Percentiles rank a stretch among this genome's conserved stretches.
These are phyloP conservation scores for Tricladium varicosporioides DNA, from an alignment of 2,329 filamentous ascomycete species.

Conservation along the genomic window DNA sequence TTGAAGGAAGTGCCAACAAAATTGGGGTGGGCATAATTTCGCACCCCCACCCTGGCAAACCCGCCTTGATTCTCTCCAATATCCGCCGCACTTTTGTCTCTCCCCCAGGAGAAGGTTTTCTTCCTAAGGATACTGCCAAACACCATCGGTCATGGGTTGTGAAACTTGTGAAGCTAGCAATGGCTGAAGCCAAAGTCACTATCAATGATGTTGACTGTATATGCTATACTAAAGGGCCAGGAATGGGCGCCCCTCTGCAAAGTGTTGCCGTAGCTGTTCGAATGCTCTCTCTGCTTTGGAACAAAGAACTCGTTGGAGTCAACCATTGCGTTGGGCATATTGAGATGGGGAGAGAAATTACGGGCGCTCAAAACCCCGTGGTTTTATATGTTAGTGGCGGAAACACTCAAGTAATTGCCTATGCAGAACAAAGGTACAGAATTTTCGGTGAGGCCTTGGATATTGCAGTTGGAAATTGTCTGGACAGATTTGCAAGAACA, in stretches of 20 bases:
- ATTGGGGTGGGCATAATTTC: constrained; percentile 90
- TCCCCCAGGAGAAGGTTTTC: constrained; percentile 88
- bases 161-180: constrained; percentile 73
- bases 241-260: constrained; percentile 92
- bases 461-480: constrained; percentile 95
- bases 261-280: constrained; percentile 83
- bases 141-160: constrained; percentile 90
- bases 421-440: constrained; percentile 88
- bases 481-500: constrained; percentile 92
- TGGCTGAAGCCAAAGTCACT: constrained; percentile 63
- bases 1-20: constrained; percentile 97
- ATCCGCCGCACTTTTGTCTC: constrained; percentile 91
- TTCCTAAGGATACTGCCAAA: constrained; percentile 91
- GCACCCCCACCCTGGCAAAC: constrained; percentile 55
- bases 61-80: constrained; percentile 79
- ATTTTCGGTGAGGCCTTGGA: constrained; percentile 98
- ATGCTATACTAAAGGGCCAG: constrained; percentile 92
- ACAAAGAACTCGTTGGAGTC: constrained; percentile 84
- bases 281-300: constrained; percentile 80
- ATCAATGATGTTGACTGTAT: constrained; percentile 78
- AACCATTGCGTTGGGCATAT: constrained; percentile 99
- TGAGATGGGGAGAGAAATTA: constrained; percentile 95
- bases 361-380: constrained; percentile 84
- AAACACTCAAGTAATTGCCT: constrained; percentile 97
- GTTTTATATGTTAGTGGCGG: constrained; percentile 94